Evolutionary conservation across 257 asterid species (phyloP), one percentile per base, ranked within the genome.

Genomic region (Lantana camara): DNA sequence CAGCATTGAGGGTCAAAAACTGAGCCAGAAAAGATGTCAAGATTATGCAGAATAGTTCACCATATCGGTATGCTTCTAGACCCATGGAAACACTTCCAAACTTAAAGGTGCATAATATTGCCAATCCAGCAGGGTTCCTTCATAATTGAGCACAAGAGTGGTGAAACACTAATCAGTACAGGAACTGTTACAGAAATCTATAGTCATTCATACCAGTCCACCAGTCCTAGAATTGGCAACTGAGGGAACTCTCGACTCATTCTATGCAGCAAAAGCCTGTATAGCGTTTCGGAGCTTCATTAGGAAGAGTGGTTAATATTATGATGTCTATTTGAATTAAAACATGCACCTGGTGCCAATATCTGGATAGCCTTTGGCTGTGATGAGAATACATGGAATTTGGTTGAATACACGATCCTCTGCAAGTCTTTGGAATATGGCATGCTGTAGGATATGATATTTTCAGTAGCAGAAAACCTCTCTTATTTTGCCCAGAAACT

Each of bases 91-190:
- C 73, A 67, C 99, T 93, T 64, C 97, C 97, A 52, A 66, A 83
- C 63, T 93, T 93, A 82, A 83, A 90, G 60, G 99, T 90, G 83
- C 99, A 93, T n/a, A 93, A 72, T 75, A 93, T 81, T 62, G 97
- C 96, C 79, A 93, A 62, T 72, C 99, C 99, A 63, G 97, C 99
- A 0, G 99, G 99, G 66, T 93, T 90, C 96, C 99, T 93, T 67
- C 69, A 60, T 3, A 56, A 45, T 59, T 49, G 42, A 54, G 51
- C 24, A 40, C 32, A 52, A 62, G 66, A 30, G 32, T 51, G 49
- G 32, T 68, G 52, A 73, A 27, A 38, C 22, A 10, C 16, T 17
- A 27, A 34, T 0, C 17, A 37, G 19, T n/a, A 46, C 30, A 48
- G 8, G 29, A 62, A 45, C 40, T 53, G 44, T 6, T 24, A 23